Base-by-base conservation (phyloP, 305 asterid species). In the Fraxinus floribunda region DNA sequence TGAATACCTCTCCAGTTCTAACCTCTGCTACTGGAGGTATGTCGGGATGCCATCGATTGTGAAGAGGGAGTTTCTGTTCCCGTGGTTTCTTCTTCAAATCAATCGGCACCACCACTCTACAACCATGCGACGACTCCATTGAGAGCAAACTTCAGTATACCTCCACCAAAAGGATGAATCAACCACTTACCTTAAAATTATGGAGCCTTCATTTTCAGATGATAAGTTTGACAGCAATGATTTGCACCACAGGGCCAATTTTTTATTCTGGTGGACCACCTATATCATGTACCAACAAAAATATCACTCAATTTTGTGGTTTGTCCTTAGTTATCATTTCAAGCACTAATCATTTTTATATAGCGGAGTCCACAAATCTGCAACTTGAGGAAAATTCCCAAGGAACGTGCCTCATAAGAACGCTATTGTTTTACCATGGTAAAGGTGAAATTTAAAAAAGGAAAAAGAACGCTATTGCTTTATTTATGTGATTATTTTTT, bases 51-150 rank as follows among this genome's bases (percentile, higher is more conserved):
- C 94, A 91, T 30, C 91, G 86, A 71, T 89, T 90, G 84, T 90
- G 94, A 24, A 87, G 88, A 7, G 96, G 94, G 18, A 83, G 85
- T 70, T 88, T 82, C 76, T 94, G 97, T 68, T 91, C 92, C 87
- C 79, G 7, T 80, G 97, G 93, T 86, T 92, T 91, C 88, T 88
- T 91, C 88, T 86, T 91, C 85, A 92, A 70, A 75, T 91, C 95
- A 82, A 94, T 85, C 5, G 94, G 94, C 76, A 92, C 90, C 49
- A 93, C 93, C 80, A 93, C 34, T 77, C 88, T 87, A 39, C 90
- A 82, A 77, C 98, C 92, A 29, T 66, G 79, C 3, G 80, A 79
- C 7, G 81, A 76, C 94, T 84, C 78, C 70, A 60, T 75, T 22
- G 36, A 60, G 20, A 1, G 34, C 75, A 68, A 29, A 9, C n/a